Base-by-base conservation (phyloP, 139 green algal genomes). In the Chlamydomonas sp. region DNA sequence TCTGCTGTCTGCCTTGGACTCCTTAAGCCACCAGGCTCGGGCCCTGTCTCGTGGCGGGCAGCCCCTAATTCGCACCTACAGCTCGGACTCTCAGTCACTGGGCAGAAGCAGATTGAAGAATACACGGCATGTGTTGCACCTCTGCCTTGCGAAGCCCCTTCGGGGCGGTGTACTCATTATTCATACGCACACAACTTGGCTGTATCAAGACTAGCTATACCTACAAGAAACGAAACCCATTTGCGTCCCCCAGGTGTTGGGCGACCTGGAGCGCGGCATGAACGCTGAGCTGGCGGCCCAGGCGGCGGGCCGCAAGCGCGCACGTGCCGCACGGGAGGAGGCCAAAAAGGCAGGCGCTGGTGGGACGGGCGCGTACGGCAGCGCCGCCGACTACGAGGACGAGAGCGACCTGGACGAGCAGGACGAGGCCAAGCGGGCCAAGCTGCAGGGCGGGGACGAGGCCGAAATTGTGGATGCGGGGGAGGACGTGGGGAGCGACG, bases 381-480 rank as follows among this genome's bases (percentile, higher is more conserved):
- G 78, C 83, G 80, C 79, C 60, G 88, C 60, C 63, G 86, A 86
- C 17, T 58, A n/a, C 3, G 31, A 2, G 72, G 74, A 59, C 0
- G 63, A 59, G 62, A 84, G 72, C 15, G 64, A 17, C 5, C 80
- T 82, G 66, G 80, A 82, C 14, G 77, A 68, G 2, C 74, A 87
- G 59, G 77, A 61, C 57, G 83, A 85, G 58, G 86, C 3, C 60
- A 75, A 86, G 87, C 74, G 66, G 16, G 60, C 59, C 18, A 90
- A 90, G 80, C 82, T 69, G 17, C 73, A 73, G 0, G 18, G 69
- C 4, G 76, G 63, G 77, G 77, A 66, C 63, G 58, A 76, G 59
- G 86, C 85, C n/a, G 74, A 88, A 63, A 77, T 87, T 75, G 84
- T 84, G 80, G 88, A 92, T n/a, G 78, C 89, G 63, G 83, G 58